A percentile compares a stretch with the other conserved stretches of the same genome.
Evolutionary conservation across 2,329 filamentous ascomycete species (phyloP).

Genomic region (Talaromyces funiculosus): DNA sequence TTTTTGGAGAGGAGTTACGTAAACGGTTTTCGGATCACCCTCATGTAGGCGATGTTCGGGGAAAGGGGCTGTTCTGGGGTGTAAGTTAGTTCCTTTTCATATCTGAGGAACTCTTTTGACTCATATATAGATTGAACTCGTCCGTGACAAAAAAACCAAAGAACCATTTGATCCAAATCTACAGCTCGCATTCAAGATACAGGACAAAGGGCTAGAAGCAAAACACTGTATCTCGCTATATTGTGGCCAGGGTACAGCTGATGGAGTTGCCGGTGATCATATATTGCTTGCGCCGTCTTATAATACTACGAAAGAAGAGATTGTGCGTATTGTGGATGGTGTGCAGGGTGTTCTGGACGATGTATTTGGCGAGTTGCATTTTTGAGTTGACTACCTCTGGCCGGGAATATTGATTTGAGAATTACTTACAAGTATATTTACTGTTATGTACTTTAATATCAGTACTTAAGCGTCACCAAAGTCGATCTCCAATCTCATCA

Average conservation of each 20-base stretch:
- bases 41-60: conserved; percentile 54
- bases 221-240: conserved; percentile 55
- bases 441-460: not conserved
- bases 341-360: conserved; percentile 50
- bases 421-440: too few species aligned
- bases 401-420: not conserved
- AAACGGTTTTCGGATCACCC: conserved; percentile 41
- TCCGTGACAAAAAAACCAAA: conserved; percentile 50
- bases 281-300: conserved; percentile 65
- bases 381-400: not conserved
- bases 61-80: conserved; percentile 55
- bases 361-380: conserved; percentile 32
- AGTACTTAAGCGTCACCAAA: not conserved
- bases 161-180: conserved; percentile 46
- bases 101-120: not conserved
- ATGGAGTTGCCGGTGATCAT: conserved; percentile 60
- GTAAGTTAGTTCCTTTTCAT: conserved; percentile 35
- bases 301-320: conserved; percentile 54
- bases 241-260: conserved; percentile 57
- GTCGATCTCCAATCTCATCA: not conserved
- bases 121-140: conserved; percentile 48
- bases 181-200: conserved; percentile 45
- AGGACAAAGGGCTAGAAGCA: conserved; percentile 44
- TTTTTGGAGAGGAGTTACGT: conserved; percentile 40
- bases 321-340: conserved; percentile 51